phyloP scores from a whole-genome alignment of 805 yeast genomes.

The Candida krabiensis region DNA sequence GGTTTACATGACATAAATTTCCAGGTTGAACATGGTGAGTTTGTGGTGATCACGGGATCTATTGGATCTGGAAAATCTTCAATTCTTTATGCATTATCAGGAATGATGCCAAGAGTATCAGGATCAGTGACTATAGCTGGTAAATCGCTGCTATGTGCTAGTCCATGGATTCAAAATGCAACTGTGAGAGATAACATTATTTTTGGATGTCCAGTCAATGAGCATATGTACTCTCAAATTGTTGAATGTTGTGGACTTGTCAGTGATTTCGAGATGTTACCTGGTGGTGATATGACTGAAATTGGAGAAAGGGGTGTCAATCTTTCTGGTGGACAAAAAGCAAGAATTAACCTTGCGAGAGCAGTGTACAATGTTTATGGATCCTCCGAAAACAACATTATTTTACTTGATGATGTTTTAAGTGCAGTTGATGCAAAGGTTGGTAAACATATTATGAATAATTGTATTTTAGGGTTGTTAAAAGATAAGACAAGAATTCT shows the following conservation, averaged over 20 bases:
- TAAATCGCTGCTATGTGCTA: constrained; percentile 41
- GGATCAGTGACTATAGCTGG: constrained; percentile 62
- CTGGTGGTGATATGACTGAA: constrained; percentile 76
- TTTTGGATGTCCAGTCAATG: constrained; percentile 57
- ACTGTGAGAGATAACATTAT: constrained; percentile 73
- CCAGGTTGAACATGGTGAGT: constrained; percentile 59
- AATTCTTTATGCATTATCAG: constrained; percentile 65
- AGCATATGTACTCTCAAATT: constrained; percentile 49
- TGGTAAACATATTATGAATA: constrained; percentile 52
- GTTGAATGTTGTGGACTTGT: constrained; percentile 65
- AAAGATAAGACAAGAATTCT: constrained; percentile 62
- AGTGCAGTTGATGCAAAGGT: constrained; percentile 77
- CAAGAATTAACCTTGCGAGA: constrained; percentile 68
- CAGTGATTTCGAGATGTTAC: constrained; percentile 64
- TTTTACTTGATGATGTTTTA: constrained; percentile 62
- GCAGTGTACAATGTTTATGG: constrained; percentile 53
- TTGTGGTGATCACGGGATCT: constrained; percentile 73
- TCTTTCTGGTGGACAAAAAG: constrained; percentile 86
- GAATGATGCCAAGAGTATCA: constrained; percentile 54
- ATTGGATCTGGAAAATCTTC: constrained; percentile 73
- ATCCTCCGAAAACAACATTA: constrained; percentile 47
- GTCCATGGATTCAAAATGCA: constrained; percentile 85
- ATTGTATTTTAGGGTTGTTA: constrained; percentile 63
- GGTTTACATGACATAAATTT: constrained; percentile 54
- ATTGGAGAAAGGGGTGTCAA: constrained; percentile 88